Evolutionary conservation across 768 basidiomycete species (phyloP).

Genomic region (Collybiopsis confluens): DNA sequence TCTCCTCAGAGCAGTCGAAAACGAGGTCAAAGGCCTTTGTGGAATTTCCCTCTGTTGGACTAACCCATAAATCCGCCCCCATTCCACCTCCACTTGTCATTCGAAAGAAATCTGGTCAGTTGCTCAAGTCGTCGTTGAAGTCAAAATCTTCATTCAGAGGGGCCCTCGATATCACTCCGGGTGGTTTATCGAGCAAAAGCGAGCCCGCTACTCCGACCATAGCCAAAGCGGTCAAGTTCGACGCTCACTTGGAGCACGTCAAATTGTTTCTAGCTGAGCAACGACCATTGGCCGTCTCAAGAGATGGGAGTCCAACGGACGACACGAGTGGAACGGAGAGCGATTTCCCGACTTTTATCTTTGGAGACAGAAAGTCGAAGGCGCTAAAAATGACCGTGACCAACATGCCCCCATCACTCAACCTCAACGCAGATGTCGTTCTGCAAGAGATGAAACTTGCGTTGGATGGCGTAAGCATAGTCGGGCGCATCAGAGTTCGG

Average conservation of each 20-base stretch:
- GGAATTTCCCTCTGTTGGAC: constrained; percentile 18
- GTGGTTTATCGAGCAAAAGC: constrained; percentile 51
- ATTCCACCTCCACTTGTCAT: constrained; percentile 41
- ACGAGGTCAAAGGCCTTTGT: not conserved
- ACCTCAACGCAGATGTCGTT: constrained; percentile 39
- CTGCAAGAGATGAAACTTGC: constrained; percentile 55
- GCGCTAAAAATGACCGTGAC: constrained; percentile 56
- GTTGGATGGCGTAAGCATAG: constrained; percentile 48
- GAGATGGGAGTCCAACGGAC: constrained; percentile 84
- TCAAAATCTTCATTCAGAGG: constrained; percentile 49
- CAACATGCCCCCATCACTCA: constrained; percentile 55
- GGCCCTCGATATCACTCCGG: constrained; percentile 49
- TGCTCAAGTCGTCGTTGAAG: constrained; percentile 90
- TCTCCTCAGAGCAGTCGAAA: not conserved
- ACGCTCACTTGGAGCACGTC: constrained; percentile 86
- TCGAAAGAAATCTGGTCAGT: constrained; percentile 92
- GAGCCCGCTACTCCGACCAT: constrained; percentile 78
- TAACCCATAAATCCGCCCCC: constrained; percentile 18
- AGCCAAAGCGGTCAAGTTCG: constrained; percentile 89
- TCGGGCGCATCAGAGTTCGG: constrained; percentile 74
- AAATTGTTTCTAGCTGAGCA: constrained; percentile 94
- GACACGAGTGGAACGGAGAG: constrained; percentile 78
- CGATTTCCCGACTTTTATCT: constrained; percentile 71
- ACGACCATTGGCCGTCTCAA: constrained; percentile 88
- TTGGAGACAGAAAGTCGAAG: constrained; percentile 33